Evolutionary conservation across 805 yeast species (phyloP), one percentile per base, ranked within the genome.

Genomic region (Peterozyma toletana): DNA sequence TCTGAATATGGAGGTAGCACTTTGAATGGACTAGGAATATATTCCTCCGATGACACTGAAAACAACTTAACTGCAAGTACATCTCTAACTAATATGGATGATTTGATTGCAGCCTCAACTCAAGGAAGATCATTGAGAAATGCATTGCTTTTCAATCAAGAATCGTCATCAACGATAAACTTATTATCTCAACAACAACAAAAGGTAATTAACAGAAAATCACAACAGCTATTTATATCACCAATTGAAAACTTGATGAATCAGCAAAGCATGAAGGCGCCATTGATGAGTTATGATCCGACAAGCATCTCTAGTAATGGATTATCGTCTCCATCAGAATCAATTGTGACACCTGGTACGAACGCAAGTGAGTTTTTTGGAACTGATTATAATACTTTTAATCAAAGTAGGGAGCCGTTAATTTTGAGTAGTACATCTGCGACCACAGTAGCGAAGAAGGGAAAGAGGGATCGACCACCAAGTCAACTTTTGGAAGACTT

Each of bases 401-500:
- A 21, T 7, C 27, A 21, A 7, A 21, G 27, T 7, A 21, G 27
- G 7, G 27, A 21, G 27, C 7, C 27, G 27, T 21, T 21, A 21
- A 4, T 21, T 21, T 21, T 7, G 27, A 21, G 7, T 21, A 21
- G 27, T 21, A 21, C 27, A 35, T 38, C 38, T 30, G n/a, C 4
- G 15, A 7, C 33, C 27, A 13, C 33, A 14, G 34, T 30, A 31
- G 30, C 29, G 37, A 21, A 21, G 27, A 27, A 17, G 21, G 37
- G 29, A 30, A 33, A 41, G 42, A 48, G 38, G 34, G 44, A 49
- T 6, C 52, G 71, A 47, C 69, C 71, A 2, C 75, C 75, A 16
- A 65, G 71, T 42, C 58, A 63, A 43, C 49, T 59, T 30, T 53
- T 70, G 38, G 72, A 70, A 34, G 67, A 67, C 41, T 51, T 70